Evolutionary conservation across 441 rosid genomes (phyloP).

Genomic region (Pelargonium fulgidum): DNA sequence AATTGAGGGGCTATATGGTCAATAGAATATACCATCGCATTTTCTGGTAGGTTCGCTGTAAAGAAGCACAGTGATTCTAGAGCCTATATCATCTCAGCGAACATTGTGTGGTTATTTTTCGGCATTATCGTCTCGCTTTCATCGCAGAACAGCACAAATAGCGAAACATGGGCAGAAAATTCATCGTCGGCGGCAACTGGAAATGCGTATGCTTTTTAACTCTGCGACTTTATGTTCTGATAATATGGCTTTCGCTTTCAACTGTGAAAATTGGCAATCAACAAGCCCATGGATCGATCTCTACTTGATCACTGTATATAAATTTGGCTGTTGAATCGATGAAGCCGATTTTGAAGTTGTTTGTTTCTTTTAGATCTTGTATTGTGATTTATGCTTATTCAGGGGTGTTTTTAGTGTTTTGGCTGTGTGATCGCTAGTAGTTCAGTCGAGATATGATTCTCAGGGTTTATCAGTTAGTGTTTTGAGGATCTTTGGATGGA

Average conservation of each 20-base stretch:
- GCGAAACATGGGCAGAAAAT: slow-evolving; percentile 43
- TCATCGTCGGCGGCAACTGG: slow-evolving; percentile 84
- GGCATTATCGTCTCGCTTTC: slow-evolving; percentile 14
- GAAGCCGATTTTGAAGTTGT: neutral
- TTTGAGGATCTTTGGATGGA: neutral
- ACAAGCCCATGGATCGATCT: neutral
- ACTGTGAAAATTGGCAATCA: no score
- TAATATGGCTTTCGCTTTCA: neutral
- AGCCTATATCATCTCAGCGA: neutral
- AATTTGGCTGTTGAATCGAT: neutral
- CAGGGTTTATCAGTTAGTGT: neutral
- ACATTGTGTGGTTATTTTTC: neutral
- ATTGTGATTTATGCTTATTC: neutral
- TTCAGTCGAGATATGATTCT: neutral
- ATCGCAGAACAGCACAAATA: slow-evolving; percentile 5
- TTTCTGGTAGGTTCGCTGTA: neutral
- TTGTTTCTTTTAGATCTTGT: neutral
- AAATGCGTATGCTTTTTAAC: slow-evolving; percentile 46
- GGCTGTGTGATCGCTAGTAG: neutral
- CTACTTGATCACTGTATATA: neutral
- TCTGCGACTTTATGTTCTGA: neutral
- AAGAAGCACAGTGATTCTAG: neutral
- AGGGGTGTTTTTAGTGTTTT: neutral
- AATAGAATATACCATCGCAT: neutral
- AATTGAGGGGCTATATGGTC: neutral